Percentiles rank a stretch among this genome's conserved stretches.
Conservation (phyloP, 768 basidiomycete species). For the Phallus indusiatus region DNA sequence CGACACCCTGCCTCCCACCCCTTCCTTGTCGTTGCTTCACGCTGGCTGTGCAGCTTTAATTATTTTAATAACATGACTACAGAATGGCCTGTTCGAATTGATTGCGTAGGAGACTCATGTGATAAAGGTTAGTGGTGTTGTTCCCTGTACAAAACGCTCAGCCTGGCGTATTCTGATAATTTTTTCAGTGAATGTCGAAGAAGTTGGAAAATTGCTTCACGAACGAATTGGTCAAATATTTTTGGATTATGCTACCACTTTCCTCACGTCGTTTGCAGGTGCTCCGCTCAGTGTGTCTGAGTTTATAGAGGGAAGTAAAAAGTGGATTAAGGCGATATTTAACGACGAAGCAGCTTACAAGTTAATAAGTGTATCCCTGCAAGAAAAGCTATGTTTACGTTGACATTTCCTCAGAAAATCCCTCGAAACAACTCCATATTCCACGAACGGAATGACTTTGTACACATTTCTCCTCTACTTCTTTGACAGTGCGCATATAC, state of each 20-base stretch:
- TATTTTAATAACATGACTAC: not conserved
- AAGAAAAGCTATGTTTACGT: not conserved
- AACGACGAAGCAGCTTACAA: constrained; percentile 1
- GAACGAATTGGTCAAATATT: not conserved
- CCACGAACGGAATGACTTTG: constrained; percentile 34
- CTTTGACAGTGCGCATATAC: constrained; percentile 3
- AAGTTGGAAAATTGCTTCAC: not conserved
- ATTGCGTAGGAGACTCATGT: not conserved
- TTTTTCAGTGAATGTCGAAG: constrained; percentile 2
- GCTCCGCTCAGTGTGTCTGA: not conserved
- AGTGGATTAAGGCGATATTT: constrained; percentile 6
- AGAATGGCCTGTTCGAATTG: not conserved
- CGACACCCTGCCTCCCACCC: not conserved
- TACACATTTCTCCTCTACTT: not conserved
- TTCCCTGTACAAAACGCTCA: not conserved
- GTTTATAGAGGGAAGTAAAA: constrained; percentile 4
- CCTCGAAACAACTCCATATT: constrained; percentile 56
- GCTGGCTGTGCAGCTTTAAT: not conserved
- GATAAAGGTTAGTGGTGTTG: not conserved
- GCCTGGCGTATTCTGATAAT: not conserved
- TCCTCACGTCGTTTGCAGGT: not conserved
- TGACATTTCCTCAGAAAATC: constrained; percentile 39
- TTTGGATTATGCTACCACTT: not conserved
- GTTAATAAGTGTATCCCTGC: not conserved
- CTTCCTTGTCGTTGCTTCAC: not conserved